Conservation (phyloP, 2,329 filamentous ascomycete genomes). For the Sporothrix protearum region DNA sequence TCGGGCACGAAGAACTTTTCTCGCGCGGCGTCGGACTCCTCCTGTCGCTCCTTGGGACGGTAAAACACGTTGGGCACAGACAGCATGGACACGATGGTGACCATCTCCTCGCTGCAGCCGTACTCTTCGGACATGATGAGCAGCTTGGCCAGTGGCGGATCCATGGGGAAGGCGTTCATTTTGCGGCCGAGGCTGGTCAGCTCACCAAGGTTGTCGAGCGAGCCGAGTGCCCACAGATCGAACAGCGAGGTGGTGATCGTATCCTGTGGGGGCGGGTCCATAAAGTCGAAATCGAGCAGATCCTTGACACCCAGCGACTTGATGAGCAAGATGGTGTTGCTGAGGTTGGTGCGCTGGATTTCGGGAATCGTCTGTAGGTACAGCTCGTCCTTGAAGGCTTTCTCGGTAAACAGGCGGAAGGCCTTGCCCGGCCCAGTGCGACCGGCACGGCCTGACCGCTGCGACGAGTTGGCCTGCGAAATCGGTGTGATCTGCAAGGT, state of each 20-base stretch:
- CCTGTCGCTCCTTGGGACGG: constrained; percentile 90
- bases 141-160: constrained; percentile 89
- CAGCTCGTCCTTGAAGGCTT: constrained; percentile 91
- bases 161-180: constrained; percentile 99
- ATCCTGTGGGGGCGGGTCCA: constrained; percentile 97
- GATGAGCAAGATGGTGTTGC: constrained; percentile 88
- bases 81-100: constrained; percentile 97
- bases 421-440: constrained; percentile 93
- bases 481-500: constrained; percentile 97
- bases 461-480: constrained; percentile 91
- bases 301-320: constrained; percentile 95
- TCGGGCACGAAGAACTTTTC: constrained; percentile 99
- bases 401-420: constrained; percentile 89
- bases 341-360: constrained; percentile 92
- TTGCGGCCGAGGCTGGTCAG: constrained; percentile 80
- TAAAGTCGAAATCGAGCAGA: constrained; percentile 94
- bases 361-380: constrained; percentile 97
- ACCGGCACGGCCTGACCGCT: constrained; percentile 88
- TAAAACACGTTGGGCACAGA: constrained; percentile 97
- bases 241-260: constrained; percentile 97
- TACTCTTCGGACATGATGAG: constrained; percentile 89
- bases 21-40: constrained; percentile 90
- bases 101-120: constrained; percentile 93
- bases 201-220: constrained; percentile 88
- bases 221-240: constrained; percentile 93